Base-by-base conservation (phyloP, 495 filamentous ascomycete genomes). In the Aspergillus avenaceus region DNA sequence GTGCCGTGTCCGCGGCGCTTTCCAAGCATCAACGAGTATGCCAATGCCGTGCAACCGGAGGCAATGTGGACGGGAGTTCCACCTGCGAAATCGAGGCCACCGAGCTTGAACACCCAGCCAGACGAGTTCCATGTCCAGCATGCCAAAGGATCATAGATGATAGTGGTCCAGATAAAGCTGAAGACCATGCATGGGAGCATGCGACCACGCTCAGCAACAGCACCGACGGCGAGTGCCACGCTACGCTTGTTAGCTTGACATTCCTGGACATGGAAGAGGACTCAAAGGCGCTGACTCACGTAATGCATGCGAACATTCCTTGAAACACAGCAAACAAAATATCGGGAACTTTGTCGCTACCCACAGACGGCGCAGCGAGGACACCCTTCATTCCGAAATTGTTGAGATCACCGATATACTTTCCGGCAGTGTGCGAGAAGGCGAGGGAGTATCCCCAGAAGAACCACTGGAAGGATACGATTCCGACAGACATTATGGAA, bases 371-470 rank as follows among this genome's bases (percentile, higher is more conserved):
- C 27, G 79, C 78, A 42, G 72, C 93, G 27, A 97, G 74, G 9
- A 91, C 87, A 70, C 88, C 80, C 58, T 74, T 85, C 54, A 97
- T 84, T 8, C 89, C 93, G 61, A 98, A 83, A 71, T 98, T 95
- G 41, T 79, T 67, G 13, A 98, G 74, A 58, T 92, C 77, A 22
- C 93, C 93, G 55, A 98, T 90, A 70, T 78, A 98, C 41, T 71
- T 80, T 45, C 88, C 87, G 12, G 87, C 90, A 9, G 80, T 75
- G 66, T 95, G 89, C 22, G 90, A 95, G 75, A 97, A 98, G 37
- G 91, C 81, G 27, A 98, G 75, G 3, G 90, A 96, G 66, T 92
- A 97, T 31, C 93, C 93, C 93, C 92, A 97, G 79, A 98, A 96
- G 77, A 97, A 98, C 92, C 93, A 98, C 69, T 97, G 92, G 73